Evolutionary conservation across 352 stramenopile genomes (phyloP), one percentile per base, ranked within the genome.

Genomic region (Plasmopara muralis): DNA sequence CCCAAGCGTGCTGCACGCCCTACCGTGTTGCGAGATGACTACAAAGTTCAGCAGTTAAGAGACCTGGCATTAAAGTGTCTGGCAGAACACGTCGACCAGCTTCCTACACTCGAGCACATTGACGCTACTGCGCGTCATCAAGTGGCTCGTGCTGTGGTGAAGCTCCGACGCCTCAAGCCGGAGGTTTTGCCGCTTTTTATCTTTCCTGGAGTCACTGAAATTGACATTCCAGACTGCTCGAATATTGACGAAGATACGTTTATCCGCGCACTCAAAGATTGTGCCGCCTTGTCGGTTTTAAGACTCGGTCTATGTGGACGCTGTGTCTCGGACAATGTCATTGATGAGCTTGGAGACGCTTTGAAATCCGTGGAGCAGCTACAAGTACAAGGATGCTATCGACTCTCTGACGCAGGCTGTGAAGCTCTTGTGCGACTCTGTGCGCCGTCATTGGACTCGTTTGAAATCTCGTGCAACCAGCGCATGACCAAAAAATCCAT

Each of bases 381-480:
- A 28, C 64, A 77, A 9, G 56, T 93, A 20, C 74, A 87, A 35
- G 82, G 82, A 14, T 88, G 82, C 49, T 93, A 93, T 50, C 75
- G 82, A 0, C 54, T 91, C 13, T 91, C 80, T 1, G 80, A 91
- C 45, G 53, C 62, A 6, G 80, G 80, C 5, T 82, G 77, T 20
- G 66, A 89, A 53, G 66, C 69, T 2, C 60, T 91, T 1, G 77
- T 91, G 30, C 72, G 74, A 13, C 77, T 67, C 5, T 90, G 82
- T 47, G 76, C 77, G 9, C 79, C 79, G 16, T 87, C 77, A 43
- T 57, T 93, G 6, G 71, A 88, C 31, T 58, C 72, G 39, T 85
- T 93, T 42, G 77, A 89, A 57, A 64, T 93, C 6, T 88, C 75
- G 30, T 90, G 82, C 52, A 90, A 93, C 57, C 82, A 93, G 48